Conservation (phyloP, 306 rosid genomes). For the Quercus dentata region DNA sequence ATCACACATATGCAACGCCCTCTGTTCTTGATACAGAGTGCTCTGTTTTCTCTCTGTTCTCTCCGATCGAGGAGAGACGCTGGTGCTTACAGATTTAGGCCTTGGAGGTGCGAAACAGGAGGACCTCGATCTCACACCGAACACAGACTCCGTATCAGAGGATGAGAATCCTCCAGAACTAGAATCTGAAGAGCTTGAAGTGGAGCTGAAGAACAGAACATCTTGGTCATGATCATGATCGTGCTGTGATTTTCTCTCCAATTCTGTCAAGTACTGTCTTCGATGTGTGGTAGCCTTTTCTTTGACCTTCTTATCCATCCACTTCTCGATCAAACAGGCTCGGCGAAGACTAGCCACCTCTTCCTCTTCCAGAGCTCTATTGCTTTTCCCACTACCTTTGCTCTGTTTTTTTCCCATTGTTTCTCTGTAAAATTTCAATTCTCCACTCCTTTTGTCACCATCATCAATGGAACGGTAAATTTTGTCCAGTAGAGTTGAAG, state of each 20-base stretch:
- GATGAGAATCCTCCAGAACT: slow-evolving; percentile 79
- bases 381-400: slow-evolving; percentile 22
- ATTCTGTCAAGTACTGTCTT: slow-evolving; percentile 11
- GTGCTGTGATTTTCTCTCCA: slow-evolving; percentile 27
- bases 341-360: slow-evolving; percentile 27
- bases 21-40: slow-evolving; percentile 17
- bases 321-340: slow-evolving; percentile 45
- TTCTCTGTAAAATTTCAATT: slow-evolving; percentile 42
- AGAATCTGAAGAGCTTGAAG: slow-evolving; percentile 80
- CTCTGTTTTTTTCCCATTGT: slow-evolving; percentile 41
- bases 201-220: slow-evolving; percentile 58
- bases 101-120: slow-evolving; percentile 51
- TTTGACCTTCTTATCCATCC: slow-evolving; percentile 44
- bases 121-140: slow-evolving; percentile 28
- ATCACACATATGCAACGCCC: slow-evolving; percentile 20
- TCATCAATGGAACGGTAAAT: slow-evolving; percentile 87
- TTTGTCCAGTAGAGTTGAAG: slow-evolving; percentile 69
- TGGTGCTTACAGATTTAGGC: slow-evolving; percentile 53
- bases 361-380: slow-evolving; percentile 11
- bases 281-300: slow-evolving; percentile 18
- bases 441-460: slow-evolving; percentile 29
- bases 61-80: slow-evolving; percentile 29
- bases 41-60: slow-evolving; percentile 35
- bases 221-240: slow-evolving; percentile 41
- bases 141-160: slow-evolving; percentile 74